Evolutionary conservation across 805 yeast genomes (phyloP).

Genomic region (Cyberlindnera euphorbiae): DNA sequence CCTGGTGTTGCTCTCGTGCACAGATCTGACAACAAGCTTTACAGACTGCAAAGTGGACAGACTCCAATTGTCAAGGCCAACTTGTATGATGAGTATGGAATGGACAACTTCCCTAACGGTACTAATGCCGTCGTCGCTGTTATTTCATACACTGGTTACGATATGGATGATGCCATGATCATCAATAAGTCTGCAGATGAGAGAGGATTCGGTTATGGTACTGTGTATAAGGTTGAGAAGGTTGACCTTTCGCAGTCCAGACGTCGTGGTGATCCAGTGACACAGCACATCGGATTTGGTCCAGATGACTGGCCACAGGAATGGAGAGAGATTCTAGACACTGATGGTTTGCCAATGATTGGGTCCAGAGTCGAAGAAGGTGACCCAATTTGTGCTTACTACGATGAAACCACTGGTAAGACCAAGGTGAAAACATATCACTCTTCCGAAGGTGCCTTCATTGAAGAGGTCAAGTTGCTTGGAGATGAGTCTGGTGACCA

Average conservation of each 20-base stretch:
- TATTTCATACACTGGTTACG: constrained; percentile 97
- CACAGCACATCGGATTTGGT: constrained; percentile 94
- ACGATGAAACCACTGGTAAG: constrained; percentile 84
- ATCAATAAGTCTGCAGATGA: constrained; percentile 96
- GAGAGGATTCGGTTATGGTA: constrained; percentile 97
- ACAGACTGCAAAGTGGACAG: constrained; percentile 91
- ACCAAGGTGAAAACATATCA: constrained; percentile 92
- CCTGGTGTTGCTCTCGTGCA: constrained; percentile 94
- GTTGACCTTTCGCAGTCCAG: constrained; percentile 74
- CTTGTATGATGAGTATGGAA: constrained; percentile 90
- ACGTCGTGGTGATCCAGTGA: constrained; percentile 89
- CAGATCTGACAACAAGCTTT: constrained; percentile 91
- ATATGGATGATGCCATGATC: constrained; percentile 99
- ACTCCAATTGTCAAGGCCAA: constrained; percentile 95
- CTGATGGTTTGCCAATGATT: constrained; percentile 87
- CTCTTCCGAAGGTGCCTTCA: constrained; percentile 89
- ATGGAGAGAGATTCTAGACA: constrained; percentile 86
- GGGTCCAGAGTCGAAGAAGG: constrained; percentile 91
- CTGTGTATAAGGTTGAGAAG: constrained; percentile 91
- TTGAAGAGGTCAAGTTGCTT: constrained; percentile 89
- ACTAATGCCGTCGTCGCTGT: constrained; percentile 98
- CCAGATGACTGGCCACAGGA: constrained; percentile 85
- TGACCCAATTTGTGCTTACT: constrained; percentile 91
- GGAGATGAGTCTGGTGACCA: constrained; percentile 73
- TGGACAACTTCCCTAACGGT: constrained; percentile 98